Percentiles rank a stretch among this genome's conserved stretches.
Evolutionary conservation across 2,329 filamentous ascomycete species (phyloP).

Genomic region (Diaporthe caulivora): DNA sequence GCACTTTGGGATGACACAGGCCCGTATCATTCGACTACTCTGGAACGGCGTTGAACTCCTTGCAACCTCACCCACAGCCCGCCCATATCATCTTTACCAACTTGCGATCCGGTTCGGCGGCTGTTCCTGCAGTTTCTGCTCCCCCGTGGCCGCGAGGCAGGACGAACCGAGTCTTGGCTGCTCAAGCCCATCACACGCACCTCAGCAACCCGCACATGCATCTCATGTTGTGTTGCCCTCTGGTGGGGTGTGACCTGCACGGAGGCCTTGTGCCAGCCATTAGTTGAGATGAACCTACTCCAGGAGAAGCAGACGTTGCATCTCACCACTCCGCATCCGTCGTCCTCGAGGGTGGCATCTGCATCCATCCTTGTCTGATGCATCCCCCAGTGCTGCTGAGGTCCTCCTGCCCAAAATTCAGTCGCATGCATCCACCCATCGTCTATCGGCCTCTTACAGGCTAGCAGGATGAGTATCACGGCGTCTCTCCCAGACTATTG

Average conservation of each 20-base stretch:
- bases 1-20: background rate
- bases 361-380: background rate
- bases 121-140: background rate
- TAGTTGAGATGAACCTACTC: background rate
- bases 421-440: conserved; percentile 1
- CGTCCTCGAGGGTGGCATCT: background rate
- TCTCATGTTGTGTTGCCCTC: background rate
- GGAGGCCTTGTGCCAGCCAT: background rate
- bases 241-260: background rate
- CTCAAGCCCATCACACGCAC: background rate
- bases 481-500: background rate
- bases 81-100: background rate
- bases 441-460: background rate
- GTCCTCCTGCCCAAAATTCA: background rate
- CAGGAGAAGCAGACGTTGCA: background rate
- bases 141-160: background rate
- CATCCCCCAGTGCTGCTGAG: background rate
- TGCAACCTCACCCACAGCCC: background rate
- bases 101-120: background rate
- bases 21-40: background rate
- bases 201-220: background rate
- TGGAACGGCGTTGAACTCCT: background rate
- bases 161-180: background rate
- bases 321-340: background rate
- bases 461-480: background rate